Base-by-base conservation (phyloP, 176 grass and related monocot species). In the Oryza longistaminata region DNA sequence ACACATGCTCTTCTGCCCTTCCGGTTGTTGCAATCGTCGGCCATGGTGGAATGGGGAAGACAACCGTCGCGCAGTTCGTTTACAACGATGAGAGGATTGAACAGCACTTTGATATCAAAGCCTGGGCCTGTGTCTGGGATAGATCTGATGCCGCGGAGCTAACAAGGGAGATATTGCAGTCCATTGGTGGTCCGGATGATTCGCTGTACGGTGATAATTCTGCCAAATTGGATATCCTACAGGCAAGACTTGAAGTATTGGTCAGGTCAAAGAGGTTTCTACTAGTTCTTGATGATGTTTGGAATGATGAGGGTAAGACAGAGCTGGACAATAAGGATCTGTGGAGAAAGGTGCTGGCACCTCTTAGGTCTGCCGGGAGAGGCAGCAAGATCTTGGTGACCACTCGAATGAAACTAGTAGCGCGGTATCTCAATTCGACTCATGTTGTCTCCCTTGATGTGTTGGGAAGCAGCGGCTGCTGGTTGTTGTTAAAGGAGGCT, bases 381-480 rank as follows among this genome's bases (percentile, higher is more conserved):
- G 83, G 89, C 12, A 94, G 89, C 79, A 91, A 81, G 64, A 85
- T 94, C 64, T 58, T 94, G 71, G 70, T 89, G 33, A 94, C 89
- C 25, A 94, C 89, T 81, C 75, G 83, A 17, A 73, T 80, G 60
- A 82, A 67, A 27, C 22, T 70, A 8, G 86, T 85, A 17, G 79
- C 83, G 46, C 64, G 76, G 49, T 86, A 89, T 73, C 70, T 81
- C 29, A 81, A 62, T 76, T 67, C 75, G 0, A 64, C 9, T 1
- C 49, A 77, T 5, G 11, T 81, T 11, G 58, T 91, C 24, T 1
- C 11, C 6, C 65, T 94, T 15, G 45, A 94, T n/a, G 71, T 80
- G 11, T 75, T 91, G 50, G 35, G 45, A 16, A 34, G 48, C 22
- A 16, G 34, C 14, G 80, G 81, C 19, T 89, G 75, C 43, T 85